Evolutionary conservation across 805 yeast species (phyloP).

Genomic region (Yamadazyma laniorum): DNA sequence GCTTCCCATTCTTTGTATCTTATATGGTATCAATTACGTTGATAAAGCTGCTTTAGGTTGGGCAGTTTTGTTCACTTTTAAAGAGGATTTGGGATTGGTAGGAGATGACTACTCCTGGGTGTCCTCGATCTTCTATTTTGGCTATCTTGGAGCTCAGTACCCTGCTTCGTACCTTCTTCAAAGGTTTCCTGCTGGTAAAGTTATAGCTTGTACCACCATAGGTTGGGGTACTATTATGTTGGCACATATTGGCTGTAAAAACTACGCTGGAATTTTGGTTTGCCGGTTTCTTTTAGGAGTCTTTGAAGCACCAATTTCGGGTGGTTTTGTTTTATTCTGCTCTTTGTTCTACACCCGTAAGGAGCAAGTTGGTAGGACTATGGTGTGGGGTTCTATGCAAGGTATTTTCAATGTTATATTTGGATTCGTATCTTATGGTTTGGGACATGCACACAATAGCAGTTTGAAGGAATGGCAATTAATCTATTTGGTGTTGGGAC

Average conservation of each 20-base stretch:
- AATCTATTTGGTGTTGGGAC: slow-evolving; percentile 58
- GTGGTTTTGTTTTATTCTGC: slow-evolving; percentile 33
- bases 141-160: slow-evolving; percentile 29
- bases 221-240: slow-evolving; percentile 38
- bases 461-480: slow-evolving; percentile 57
- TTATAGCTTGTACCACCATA: slow-evolving; percentile 26
- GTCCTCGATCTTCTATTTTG: slow-evolving; percentile 54
- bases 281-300: slow-evolving; percentile 22
- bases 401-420: slow-evolving; percentile 55
- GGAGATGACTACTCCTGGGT: slow-evolving; percentile 28
- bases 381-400: slow-evolving; percentile 36
- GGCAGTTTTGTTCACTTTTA: slow-evolving; percentile 38
- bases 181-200: slow-evolving; percentile 36
- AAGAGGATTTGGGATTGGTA: slow-evolving; percentile 24
- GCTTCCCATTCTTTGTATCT: slow-evolving; percentile 23
- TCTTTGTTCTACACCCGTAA: slow-evolving; percentile 23
- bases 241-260: slow-evolving; percentile 50
- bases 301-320: slow-evolving; percentile 23
- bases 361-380: slow-evolving; percentile 24
- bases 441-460: slow-evolving; percentile 30
- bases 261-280: slow-evolving; percentile 27
- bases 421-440: slow-evolving; percentile 31
- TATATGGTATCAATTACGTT: slow-evolving; percentile 30
- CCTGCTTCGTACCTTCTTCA: slow-evolving; percentile 40
- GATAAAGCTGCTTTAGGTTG: slow-evolving; percentile 20